phyloP scores from a whole-genome alignment of 78 protist genomes.

The Salpingoeca rosetta region DNA sequence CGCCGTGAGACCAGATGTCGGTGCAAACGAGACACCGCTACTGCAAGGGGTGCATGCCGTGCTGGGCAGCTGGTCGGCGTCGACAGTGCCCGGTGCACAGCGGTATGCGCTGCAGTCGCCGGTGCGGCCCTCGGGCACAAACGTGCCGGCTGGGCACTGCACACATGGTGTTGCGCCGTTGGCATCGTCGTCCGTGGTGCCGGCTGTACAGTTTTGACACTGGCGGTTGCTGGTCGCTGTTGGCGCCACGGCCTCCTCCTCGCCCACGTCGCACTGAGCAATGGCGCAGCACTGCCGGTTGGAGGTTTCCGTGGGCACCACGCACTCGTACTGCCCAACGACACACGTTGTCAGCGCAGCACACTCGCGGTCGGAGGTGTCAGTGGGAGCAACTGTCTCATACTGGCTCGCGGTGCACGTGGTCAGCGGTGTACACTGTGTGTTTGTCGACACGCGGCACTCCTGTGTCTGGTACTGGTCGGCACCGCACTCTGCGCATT shows the following conservation, averaged over 20 bases:
- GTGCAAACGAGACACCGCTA: not conserved
- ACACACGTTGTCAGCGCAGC: not conserved
- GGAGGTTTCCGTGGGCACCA: not conserved
- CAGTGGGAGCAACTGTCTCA: not conserved
- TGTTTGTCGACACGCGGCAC: not conserved
- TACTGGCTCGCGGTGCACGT: not conserved
- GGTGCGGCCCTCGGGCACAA: not conserved
- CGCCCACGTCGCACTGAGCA: not conserved
- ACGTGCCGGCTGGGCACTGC: not conserved
- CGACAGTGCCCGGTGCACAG: not conserved
- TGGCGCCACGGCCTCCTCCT: not conserved
- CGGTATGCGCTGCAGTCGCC: not conserved
- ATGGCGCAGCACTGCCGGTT: not conserved
- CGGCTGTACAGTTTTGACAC: not conserved
- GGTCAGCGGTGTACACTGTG: not conserved
- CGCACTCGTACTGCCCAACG: not conserved
- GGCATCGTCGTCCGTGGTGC: not conserved
- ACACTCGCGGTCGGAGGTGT: not conserved
- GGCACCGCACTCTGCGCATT: not conserved
- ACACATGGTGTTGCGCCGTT: not conserved
- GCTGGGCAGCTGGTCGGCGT: not conserved
- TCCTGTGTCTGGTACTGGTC: not conserved
- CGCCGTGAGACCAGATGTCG: not conserved
- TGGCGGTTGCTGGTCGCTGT: not conserved
- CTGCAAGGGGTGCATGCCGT: not conserved